Base-by-base conservation (phyloP, 176 grass and related monocot genomes). In the Carex cristatella region DNA sequence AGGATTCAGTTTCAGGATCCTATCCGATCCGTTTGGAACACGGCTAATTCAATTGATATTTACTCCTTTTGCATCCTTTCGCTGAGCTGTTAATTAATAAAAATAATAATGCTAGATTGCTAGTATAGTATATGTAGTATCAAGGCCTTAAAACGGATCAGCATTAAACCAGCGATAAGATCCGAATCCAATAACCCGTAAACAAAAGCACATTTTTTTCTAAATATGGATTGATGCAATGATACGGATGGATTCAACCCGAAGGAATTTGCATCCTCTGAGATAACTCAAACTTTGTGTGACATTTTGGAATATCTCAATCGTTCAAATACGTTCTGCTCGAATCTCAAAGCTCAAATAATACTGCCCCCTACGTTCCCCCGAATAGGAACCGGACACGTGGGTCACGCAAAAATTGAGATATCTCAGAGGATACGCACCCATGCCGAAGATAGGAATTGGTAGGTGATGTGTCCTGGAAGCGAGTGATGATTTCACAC, bases 401-500 rank as follows among this genome's bases (percentile, higher is more conserved):
- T 23, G 23, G 23, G 23, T 23, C 23, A 23, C 23, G 23, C 23
- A 35, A 2, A 35, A 35, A 35, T 33, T 33, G 33, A 33, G 33
- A 33, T 33, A 2, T 2, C 33, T 35, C 3, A 35, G 33, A 33
- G 2, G 33, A 4, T 4, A 4, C 3, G 0, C 4, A 40, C 38
- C 40, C 38, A 66, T 63, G 61, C 80, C 80, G 18, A 65, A 82
- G 80, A 82, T 82, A 82, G 13, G 72, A 79, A 57, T 59, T 7
- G 33, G 76, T 57, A 68, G 76, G 49, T 57, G 14, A 2, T 53
- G 28, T 79, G 60, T 66, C 57, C 38, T 82, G 79, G 79, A 82
- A 82, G 16, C 79, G 58, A 82, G 79, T 44, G 53, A 37, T 23
- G 61, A 38, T 82, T 82, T 46, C 79, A 65, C 79, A 82, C 59